Conservation (phyloP, 2,329 filamentous ascomycete genomes). For the Aspergillus sp. region DNA sequence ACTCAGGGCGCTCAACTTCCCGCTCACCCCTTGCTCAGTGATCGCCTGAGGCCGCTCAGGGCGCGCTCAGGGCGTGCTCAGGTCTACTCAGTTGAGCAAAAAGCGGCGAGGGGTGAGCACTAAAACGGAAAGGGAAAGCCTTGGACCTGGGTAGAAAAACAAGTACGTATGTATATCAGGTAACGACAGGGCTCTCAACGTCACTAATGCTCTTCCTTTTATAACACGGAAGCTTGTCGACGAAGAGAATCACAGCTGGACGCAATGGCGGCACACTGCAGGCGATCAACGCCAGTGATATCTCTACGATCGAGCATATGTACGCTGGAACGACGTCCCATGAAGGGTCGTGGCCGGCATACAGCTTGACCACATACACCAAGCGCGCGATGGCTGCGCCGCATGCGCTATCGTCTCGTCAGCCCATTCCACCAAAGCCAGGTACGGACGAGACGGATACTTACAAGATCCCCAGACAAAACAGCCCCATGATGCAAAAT, state of each 20-base stretch:
- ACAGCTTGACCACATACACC: slow-evolving; percentile 11
- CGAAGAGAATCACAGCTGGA: neutral
- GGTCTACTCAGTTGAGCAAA: no score
- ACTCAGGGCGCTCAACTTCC: no score
- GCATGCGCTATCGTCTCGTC: slow-evolving; percentile 6
- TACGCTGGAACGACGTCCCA: slow-evolving; percentile 11
- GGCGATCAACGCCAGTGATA: slow-evolving; percentile 3
- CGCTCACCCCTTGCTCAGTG: no score
- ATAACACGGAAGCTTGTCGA: neutral
- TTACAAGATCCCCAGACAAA: slow-evolving; percentile 4
- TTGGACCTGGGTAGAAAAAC: no score
- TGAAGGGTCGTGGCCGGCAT: slow-evolving; percentile 7
- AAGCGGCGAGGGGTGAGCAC: no score
- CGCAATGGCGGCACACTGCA: slow-evolving; percentile 1
- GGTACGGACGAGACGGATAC: neutral
- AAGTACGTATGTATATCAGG: neutral
- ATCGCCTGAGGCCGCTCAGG: no score
- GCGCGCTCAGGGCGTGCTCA: no score
- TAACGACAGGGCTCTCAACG: neutral
- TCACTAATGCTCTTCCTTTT: neutral
- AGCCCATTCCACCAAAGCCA: neutral
- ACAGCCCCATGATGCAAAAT: neutral
- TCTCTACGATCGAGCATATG: slow-evolving; percentile 8
- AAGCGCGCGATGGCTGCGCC: slow-evolving; percentile 11
- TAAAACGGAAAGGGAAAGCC: no score